These are phyloP conservation scores for Amaranthus palmeri DNA, from an alignment of 148 eudicot genomes.

Conservation along the genomic window DNA sequence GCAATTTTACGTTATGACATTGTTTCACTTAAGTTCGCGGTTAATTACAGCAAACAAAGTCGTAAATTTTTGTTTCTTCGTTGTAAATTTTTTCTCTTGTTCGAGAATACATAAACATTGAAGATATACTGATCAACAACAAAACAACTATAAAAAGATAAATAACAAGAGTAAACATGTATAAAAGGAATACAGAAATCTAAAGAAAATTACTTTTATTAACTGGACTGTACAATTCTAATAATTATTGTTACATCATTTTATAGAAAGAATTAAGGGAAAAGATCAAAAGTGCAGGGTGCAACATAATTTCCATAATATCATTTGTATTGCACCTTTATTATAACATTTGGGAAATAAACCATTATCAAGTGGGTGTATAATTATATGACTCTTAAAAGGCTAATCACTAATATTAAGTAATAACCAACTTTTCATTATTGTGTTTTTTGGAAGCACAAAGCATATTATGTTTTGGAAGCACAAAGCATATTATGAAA, in stretches of 20 bases:
- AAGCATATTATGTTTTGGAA: conserved; percentile 5
- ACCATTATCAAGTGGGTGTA: background rate
- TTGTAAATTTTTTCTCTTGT: too few relatives aligned
- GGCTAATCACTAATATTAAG: conserved; percentile 8
- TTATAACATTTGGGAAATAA: background rate
- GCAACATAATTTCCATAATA: too few relatives aligned
- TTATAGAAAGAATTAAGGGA: too few relatives aligned
- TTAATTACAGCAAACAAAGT: too few relatives aligned
- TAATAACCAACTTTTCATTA: background rate
- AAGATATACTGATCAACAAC: background rate
- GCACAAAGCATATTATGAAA: too few relatives aligned
- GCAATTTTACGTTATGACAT: too few relatives aligned
- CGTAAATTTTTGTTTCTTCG: too few relatives aligned
- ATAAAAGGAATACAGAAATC: background rate
- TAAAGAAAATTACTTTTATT: background rate
- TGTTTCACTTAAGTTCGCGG: too few relatives aligned
- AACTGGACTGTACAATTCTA: background rate
- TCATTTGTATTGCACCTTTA: background rate
- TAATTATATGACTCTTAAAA: background rate
- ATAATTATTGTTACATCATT: too few relatives aligned
- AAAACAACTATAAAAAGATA: background rate
- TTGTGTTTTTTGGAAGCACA: background rate
- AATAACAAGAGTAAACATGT: background rate
- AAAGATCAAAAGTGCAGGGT: too few relatives aligned
- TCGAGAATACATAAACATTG: too few relatives aligned